These are phyloP conservation scores for Candida awuae DNA, from an alignment of 805 yeast genomes.

Conservation along the genomic window DNA sequence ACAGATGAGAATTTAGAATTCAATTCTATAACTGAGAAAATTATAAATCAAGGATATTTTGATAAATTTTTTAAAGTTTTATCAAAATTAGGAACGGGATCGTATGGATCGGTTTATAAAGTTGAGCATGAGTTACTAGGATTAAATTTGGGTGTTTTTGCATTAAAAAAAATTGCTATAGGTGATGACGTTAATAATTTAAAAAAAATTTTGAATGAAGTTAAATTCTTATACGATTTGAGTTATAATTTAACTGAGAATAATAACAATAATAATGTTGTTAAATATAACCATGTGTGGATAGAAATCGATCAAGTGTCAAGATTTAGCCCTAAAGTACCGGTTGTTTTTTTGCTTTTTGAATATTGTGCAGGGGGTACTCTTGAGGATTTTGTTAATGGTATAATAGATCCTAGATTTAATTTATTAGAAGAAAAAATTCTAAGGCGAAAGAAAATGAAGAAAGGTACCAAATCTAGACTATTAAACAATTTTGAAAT, in stretches of 20 bases:
- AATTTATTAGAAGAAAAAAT: conserved; percentile 33
- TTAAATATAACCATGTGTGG: conserved; percentile 90
- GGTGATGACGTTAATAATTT: conserved; percentile 70
- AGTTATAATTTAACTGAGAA: conserved; percentile 23
- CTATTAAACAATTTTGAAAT: conserved; percentile 50
- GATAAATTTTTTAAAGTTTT: conserved; percentile 58
- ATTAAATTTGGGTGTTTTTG: conserved; percentile 67
- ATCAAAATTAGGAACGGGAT: conserved; percentile 66
- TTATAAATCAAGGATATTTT: conserved; percentile 80
- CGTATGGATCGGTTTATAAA: conserved; percentile 76
- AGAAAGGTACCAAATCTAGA: conserved; percentile 11
- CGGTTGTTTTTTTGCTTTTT: conserved; percentile 67
- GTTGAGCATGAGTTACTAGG: conserved; percentile 77
- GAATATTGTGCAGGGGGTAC: conserved; percentile 90
- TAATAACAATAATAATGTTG: conserved; percentile 36
- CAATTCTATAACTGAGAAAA: conserved; percentile 25
- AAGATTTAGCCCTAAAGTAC: conserved; percentile 47
- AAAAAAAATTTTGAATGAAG: conserved; percentile 67
- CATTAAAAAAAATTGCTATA: conserved; percentile 76
- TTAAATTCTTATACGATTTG: conserved; percentile 54
- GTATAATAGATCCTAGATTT: conserved; percentile 30
- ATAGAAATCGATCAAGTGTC: conserved; percentile 54
- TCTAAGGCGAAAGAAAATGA: conserved; percentile 17
- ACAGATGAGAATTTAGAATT: not conserved
- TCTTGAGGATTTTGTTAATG: conserved; percentile 54